Conservation (phyloP, 2,329 filamentous ascomycete species). For the Penicillium verrucosum region DNA sequence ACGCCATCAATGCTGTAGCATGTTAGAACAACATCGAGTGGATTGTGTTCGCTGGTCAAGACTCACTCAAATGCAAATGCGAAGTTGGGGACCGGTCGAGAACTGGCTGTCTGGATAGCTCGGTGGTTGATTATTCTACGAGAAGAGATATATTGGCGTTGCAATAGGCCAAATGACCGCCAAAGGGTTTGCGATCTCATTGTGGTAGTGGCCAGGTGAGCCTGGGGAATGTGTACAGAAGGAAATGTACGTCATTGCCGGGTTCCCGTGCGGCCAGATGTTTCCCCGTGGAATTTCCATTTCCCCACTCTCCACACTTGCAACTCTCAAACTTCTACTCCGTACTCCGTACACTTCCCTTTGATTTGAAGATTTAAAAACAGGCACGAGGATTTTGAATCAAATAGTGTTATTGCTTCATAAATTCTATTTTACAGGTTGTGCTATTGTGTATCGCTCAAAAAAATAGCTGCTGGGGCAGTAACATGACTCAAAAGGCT, state of each 20-base stretch:
- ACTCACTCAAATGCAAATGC: constrained; percentile 48
- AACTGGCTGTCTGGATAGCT: constrained; percentile 30
- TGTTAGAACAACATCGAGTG: constrained; percentile 15
- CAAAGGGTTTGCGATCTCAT: constrained; percentile 29
- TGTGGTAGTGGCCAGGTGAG: neutral
- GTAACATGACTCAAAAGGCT: neutral
- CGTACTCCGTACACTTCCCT: neutral
- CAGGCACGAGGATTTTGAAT: neutral
- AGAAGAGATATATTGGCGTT: constrained; percentile 23
- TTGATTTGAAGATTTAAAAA: neutral
- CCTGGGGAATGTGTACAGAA: constrained; percentile 5
- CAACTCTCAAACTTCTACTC: neutral
- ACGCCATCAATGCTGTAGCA: constrained; percentile 78
- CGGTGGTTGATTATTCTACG: constrained; percentile 17
- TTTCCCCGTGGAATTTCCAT: neutral
- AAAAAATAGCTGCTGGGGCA: neutral
- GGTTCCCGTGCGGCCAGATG: neutral
- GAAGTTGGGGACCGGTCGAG: constrained; percentile 37
- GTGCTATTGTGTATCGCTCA: neutral
- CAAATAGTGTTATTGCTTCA: neutral
- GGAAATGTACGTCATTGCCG: constrained; percentile 6
- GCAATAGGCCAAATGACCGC: constrained; percentile 28
- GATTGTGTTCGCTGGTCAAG: constrained; percentile 2
- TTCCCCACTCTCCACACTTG: neutral
- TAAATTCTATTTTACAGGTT: neutral